phyloP scores from a whole-genome alignment of 257 asterid genomes.

The Solanum acaule region DNA sequence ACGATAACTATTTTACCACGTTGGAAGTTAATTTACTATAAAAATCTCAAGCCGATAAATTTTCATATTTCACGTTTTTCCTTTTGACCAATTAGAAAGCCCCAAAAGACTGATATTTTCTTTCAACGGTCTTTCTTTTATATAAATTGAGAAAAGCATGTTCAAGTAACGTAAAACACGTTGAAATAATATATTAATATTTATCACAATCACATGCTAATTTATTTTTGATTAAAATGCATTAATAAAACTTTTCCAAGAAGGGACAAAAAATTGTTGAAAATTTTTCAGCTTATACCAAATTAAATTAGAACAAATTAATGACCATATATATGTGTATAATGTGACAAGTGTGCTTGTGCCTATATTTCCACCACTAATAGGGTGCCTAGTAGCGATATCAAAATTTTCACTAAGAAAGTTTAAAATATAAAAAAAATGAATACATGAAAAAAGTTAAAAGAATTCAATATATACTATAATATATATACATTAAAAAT shows the following conservation, averaged over 20 bases:
- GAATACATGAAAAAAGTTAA: no score
- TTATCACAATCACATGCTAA: background rate
- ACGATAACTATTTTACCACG: background rate
- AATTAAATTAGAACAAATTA: background rate
- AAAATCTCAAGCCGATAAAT: background rate
- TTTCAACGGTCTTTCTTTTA: background rate
- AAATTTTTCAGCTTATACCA: background rate
- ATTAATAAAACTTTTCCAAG: background rate
- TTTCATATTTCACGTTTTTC: background rate
- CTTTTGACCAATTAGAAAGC: background rate
- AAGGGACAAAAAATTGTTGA: background rate
- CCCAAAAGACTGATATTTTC: background rate
- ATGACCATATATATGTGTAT: background rate
- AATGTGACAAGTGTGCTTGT: background rate
- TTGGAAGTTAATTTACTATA: background rate
- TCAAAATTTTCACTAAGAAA: no score
- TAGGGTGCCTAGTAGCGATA: fast-evolving
- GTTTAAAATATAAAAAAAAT: no score
- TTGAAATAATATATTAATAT: background rate
- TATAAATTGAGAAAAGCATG: background rate
- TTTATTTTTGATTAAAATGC: background rate
- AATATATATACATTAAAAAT: no score
- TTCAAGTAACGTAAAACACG: background rate
- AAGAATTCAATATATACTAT: no score
- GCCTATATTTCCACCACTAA: no score